phyloP scores from a whole-genome alignment of 805 yeast species.

The Candida germanica region DNA sequence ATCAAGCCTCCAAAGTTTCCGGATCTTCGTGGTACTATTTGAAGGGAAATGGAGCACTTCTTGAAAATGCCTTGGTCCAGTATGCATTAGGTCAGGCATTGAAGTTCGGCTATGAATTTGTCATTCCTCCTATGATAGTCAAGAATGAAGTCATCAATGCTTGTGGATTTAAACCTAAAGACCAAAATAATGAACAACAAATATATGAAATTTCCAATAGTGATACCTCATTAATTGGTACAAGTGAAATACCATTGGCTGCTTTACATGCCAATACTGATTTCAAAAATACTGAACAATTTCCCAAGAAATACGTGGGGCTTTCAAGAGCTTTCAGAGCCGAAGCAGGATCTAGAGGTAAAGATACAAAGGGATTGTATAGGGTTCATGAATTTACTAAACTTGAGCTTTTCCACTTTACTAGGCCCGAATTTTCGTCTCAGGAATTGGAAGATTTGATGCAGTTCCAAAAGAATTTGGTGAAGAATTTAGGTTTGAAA shows the following conservation, averaged over 20 bases:
- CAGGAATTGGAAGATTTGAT: constrained; percentile 58
- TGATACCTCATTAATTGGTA: constrained; percentile 74
- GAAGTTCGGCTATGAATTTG: constrained; percentile 61
- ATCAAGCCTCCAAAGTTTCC: constrained; percentile 67
- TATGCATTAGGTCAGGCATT: constrained; percentile 71
- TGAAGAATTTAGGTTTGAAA: constrained; percentile 65
- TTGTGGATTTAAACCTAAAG: constrained; percentile 94
- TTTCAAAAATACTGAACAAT: constrained; percentile 32
- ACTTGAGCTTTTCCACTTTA: constrained; percentile 82
- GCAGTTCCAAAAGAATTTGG: constrained; percentile 60
- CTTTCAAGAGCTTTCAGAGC: constrained; percentile 86
- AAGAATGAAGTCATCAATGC: constrained; percentile 74
- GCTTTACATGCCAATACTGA: constrained; percentile 61
- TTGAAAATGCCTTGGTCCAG: constrained; percentile 88
- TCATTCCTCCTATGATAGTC: constrained; percentile 84
- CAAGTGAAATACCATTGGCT: constrained; percentile 94
- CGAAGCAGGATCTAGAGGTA: constrained; percentile 96
- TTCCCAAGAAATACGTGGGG: constrained; percentile 70
- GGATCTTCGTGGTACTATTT: constrained; percentile 91
- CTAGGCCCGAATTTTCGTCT: constrained; percentile 48
- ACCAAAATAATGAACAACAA: constrained; percentile 81
- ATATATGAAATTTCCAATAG: constrained; percentile 62
- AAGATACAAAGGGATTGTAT: constrained; percentile 86
- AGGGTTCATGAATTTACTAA: constrained; percentile 96
- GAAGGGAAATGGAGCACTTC: constrained; percentile 75